A percentile compares a stretch with the other conserved stretches of the same genome.
Conservation (phyloP, 164 flowering plant species). For the Pachysandra terminalis region DNA sequence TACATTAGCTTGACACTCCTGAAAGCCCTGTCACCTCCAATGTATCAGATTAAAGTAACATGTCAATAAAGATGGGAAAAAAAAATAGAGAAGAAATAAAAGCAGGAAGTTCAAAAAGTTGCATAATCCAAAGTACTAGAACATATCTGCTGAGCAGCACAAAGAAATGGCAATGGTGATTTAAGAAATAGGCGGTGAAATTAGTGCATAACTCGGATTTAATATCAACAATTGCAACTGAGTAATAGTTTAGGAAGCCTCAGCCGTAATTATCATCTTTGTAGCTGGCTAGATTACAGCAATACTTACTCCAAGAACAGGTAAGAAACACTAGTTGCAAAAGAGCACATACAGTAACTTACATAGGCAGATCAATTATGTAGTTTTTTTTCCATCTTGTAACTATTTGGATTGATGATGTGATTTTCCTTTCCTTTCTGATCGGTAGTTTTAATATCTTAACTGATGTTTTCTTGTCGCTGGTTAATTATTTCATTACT, state of each 20-base stretch:
- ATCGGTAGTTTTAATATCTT: not conserved
- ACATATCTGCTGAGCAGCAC: not conserved
- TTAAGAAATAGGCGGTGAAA: too few species aligned
- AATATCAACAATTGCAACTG: too few species aligned
- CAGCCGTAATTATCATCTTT: too few species aligned
- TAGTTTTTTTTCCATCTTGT: too few species aligned
- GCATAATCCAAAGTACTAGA: not conserved
- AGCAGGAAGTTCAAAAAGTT: not conserved
- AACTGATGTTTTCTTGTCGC: not conserved
- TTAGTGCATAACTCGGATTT: too few species aligned
- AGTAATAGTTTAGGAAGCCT: too few species aligned
- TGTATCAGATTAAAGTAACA: slow-evolving; percentile 12
- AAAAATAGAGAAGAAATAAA: not conserved
- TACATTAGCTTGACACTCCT: slow-evolving; percentile 30
- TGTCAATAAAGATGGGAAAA: slow-evolving; percentile 1
- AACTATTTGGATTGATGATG: not conserved
- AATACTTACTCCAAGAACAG: too few species aligned
- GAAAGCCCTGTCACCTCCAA: slow-evolving; percentile 39
- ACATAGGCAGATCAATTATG: not conserved
- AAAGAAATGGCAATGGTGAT: too few species aligned
- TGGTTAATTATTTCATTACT: too few species aligned
- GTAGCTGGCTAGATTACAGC: too few species aligned
- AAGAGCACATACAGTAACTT: too few species aligned
- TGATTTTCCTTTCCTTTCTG: not conserved
- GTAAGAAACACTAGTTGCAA: too few species aligned